A percentile compares a stretch with the other conserved stretches of the same genome.
These are phyloP conservation scores for Sinapis alba DNA, from an alignment of 441 rosid species.

Conservation along the genomic window DNA sequence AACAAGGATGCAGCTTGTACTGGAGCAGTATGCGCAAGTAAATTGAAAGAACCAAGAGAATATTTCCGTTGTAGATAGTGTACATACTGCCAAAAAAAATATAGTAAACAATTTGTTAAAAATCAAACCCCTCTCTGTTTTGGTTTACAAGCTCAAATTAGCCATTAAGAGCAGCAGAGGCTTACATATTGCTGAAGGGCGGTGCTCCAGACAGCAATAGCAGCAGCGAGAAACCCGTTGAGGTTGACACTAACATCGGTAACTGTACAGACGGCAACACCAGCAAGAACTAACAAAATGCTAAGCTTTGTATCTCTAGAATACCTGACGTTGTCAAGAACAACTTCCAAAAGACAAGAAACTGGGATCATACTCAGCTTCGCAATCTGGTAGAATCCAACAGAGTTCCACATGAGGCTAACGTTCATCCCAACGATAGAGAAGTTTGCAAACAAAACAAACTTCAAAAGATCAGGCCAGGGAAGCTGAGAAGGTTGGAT, in stretches of 20 bases:
- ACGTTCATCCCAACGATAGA: constrained; percentile 99
- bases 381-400: constrained; percentile 67
- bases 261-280: neutral
- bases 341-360: constrained; percentile 7
- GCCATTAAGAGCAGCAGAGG: too few species aligned
- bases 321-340: constrained; percentile 5
- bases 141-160: too few species aligned
- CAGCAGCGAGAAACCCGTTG: neutral
- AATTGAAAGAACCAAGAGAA: neutral
- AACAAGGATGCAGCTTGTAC: constrained; percentile 2
- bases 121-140: neutral
- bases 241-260: constrained; percentile 3
- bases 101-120: neutral
- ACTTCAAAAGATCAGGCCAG: constrained; percentile 68
- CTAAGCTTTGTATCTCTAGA: neutral
- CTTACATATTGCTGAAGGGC: neutral
- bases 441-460: constrained; percentile 88
- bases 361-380: constrained; percentile 3
- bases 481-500: constrained; percentile 85
- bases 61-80: neutral
- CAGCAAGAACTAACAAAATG: constrained; percentile 1
- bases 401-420: constrained; percentile 98
- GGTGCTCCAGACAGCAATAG: constrained; percentile 3
- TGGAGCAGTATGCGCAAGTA: neutral
- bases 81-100: neutral